phyloP scores from a whole-genome alignment of 1,284 basidiomycete species.

The Tylopilus sp. region DNA sequence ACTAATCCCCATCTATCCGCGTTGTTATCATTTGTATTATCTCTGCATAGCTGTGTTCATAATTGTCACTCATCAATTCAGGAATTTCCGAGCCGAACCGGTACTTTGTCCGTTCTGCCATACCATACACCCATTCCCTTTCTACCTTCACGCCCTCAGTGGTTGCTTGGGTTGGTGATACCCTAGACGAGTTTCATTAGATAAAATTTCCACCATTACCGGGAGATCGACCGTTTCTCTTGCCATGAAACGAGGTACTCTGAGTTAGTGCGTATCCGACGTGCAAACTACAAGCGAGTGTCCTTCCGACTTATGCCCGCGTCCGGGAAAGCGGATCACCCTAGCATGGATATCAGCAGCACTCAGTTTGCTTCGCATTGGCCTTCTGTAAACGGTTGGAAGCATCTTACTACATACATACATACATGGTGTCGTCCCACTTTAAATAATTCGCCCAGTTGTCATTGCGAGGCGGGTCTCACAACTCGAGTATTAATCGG shows the following conservation, averaged over 20 bases:
- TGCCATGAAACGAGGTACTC: too few relatives aligned
- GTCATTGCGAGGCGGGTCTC: constrained; percentile 2
- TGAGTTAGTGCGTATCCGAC: too few relatives aligned
- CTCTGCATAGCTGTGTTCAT: constrained; percentile 25
- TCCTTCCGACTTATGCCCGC: too few relatives aligned
- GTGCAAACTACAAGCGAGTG: too few relatives aligned
- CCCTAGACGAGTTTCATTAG: background rate
- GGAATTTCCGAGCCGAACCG: background rate
- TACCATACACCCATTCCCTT: background rate
- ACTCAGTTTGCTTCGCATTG: too few relatives aligned
- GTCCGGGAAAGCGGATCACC: too few relatives aligned
- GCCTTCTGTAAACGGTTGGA: too few relatives aligned
- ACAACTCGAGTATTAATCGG: constrained; percentile 1
- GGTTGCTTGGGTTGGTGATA: background rate
- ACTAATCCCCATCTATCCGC: constrained; percentile 21
- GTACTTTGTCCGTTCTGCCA: too few relatives aligned
- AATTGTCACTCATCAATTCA: constrained; percentile 8
- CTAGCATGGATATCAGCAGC: too few relatives aligned
- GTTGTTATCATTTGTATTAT: constrained; percentile 28
- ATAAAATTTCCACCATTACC: background rate
- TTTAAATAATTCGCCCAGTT: background rate
- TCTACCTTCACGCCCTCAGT: background rate
- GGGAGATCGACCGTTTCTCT: too few relatives aligned
- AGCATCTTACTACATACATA: constrained; percentile 2
- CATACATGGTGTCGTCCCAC: background rate